Evolutionary conservation across 176 grass and related monocot genomes (phyloP).

Genomic region (Juncus inflexus): DNA sequence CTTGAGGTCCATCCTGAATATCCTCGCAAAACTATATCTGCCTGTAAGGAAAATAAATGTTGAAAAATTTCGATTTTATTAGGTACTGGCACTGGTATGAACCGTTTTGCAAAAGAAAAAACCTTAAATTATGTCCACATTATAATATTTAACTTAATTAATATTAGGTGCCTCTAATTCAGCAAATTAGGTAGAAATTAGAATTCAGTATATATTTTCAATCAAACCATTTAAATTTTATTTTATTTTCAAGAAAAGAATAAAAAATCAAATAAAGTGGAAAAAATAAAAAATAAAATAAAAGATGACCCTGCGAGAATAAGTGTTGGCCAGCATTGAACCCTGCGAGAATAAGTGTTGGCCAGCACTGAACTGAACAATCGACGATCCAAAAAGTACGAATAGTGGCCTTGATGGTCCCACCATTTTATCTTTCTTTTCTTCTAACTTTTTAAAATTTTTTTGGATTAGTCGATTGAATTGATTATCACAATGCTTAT

Average conservation of each 20-base stretch:
- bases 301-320: not conserved
- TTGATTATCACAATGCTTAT: too few relatives aligned
- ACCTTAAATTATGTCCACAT: too few relatives aligned
- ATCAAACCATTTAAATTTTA: not conserved
- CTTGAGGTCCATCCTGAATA: conserved; percentile 32
- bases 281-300: not conserved
- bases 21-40: conserved; percentile 26
- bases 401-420: not conserved
- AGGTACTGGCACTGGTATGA: too few relatives aligned
- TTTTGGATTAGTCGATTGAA: too few relatives aligned
- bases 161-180: too few relatives aligned
- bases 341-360: not conserved
- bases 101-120: too few relatives aligned
- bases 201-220: too few relatives aligned
- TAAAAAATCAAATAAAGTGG: not conserved
- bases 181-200: too few relatives aligned
- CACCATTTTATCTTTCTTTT: not conserved
- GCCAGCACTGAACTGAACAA: not conserved
- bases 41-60: conserved; percentile 9
- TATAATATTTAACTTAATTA: too few relatives aligned
- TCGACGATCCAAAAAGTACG: not conserved
- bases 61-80: not conserved
- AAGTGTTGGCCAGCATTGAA: not conserved
- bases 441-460: too few relatives aligned
- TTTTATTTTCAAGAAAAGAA: not conserved